Conservation (phyloP, 2,329 filamentous ascomycete species). For the Macrophomina pseudophaseolina region DNA sequence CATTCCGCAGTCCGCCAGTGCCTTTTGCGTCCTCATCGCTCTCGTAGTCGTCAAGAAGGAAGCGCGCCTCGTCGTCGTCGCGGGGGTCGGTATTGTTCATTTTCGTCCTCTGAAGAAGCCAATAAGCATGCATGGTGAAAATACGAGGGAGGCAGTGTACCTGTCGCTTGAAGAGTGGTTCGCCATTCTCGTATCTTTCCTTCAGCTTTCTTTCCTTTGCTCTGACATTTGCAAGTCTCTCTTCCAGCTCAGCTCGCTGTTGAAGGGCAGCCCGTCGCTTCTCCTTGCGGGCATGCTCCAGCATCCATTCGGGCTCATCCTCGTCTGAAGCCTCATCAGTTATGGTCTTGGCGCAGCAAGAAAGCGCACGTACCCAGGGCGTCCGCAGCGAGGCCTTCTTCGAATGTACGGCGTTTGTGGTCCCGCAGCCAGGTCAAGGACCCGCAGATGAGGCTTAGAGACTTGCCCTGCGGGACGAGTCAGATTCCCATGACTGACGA, state of each 20-base stretch:
- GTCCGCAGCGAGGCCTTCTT: constrained; percentile 58
- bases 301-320: constrained; percentile 83
- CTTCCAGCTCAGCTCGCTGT: constrained; percentile 74
- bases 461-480: constrained; percentile 70
- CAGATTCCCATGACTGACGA: neutral
- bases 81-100: constrained; percentile 22
- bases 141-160: constrained; percentile 33
- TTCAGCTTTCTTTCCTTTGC: constrained; percentile 66
- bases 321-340: constrained; percentile 46
- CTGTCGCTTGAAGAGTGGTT: constrained; percentile 55
- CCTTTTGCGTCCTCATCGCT: constrained; percentile 60
- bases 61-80: constrained; percentile 64
- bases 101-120: constrained; percentile 33
- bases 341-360: neutral
- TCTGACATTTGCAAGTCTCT: constrained; percentile 68
- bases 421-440: constrained; percentile 90
- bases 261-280: constrained; percentile 70
- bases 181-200: constrained; percentile 56
- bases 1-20: constrained; percentile 31
- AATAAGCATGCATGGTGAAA: neutral
- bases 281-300: constrained; percentile 74
- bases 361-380: constrained; percentile 40
- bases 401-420: constrained; percentile 68
- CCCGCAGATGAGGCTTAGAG: constrained; percentile 86
- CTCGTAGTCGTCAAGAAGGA: constrained; percentile 76